A percentile compares a stretch with the other conserved stretches of the same genome.
Conservation (phyloP, 2,329 filamentous ascomycete species). For the Neonectria magnoliae region DNA sequence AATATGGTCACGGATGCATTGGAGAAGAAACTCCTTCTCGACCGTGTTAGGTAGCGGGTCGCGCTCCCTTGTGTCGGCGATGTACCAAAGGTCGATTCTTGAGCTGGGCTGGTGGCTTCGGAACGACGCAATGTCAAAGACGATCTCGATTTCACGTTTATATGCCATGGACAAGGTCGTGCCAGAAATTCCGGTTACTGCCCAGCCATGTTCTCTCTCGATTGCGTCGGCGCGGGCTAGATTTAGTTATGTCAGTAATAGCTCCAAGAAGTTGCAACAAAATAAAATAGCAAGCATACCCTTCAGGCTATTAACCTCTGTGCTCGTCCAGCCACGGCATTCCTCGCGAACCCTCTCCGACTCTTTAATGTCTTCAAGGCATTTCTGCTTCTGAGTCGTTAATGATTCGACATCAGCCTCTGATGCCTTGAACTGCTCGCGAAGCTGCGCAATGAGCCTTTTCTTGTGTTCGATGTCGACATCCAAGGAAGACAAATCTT, state of each 20-base stretch:
- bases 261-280: background rate
- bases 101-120: conserved; percentile 56
- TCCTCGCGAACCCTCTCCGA: conserved; percentile 88
- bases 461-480: conserved; percentile 76
- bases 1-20: conserved; percentile 75
- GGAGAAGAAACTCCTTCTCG: conserved; percentile 80
- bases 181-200: conserved; percentile 71
- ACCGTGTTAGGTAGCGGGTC: conserved; percentile 66
- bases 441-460: conserved; percentile 72
- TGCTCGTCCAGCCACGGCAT: conserved; percentile 87
- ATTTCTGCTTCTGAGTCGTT: conserved; percentile 74
- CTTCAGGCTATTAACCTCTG: conserved; percentile 83
- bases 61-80: conserved; percentile 66
- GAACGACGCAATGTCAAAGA: conserved; percentile 75
- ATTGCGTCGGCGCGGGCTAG: conserved; percentile 72
- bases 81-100: conserved; percentile 75
- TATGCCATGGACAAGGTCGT: conserved; percentile 79
- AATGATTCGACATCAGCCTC: conserved; percentile 71
- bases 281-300: conserved; percentile 55
- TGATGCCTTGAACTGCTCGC: conserved; percentile 73
- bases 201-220: conserved; percentile 76
- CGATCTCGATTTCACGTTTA: conserved; percentile 75
- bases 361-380: conserved; percentile 78
- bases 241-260: conserved; percentile 47
- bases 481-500: conserved; percentile 72